phyloP scores from a whole-genome alignment of 139 green algal species.

The Chlorella sp. region DNA sequence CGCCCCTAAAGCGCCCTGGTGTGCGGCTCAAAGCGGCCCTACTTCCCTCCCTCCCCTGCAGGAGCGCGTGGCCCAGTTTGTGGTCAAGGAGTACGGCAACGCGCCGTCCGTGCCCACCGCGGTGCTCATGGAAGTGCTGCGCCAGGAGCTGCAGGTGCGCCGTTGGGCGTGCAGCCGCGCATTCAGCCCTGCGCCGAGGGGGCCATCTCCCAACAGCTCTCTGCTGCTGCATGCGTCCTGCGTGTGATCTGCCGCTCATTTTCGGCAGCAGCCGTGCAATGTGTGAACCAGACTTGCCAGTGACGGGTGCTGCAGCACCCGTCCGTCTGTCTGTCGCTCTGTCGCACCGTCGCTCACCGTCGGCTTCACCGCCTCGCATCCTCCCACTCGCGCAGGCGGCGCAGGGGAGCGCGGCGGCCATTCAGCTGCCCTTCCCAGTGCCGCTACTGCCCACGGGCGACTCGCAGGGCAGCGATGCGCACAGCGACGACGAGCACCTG shows the following conservation, averaged over 20 bases:
- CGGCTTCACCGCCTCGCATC: too few species aligned
- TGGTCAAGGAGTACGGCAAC: slow-evolving; percentile 59
- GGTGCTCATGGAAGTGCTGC: slow-evolving; percentile 65
- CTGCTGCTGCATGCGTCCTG: background rate
- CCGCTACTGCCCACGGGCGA: slow-evolving; percentile 11
- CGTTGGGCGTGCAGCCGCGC: background rate
- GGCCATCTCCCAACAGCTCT: background rate
- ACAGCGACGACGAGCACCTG: slow-evolving; percentile 12
- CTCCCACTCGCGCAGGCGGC: slow-evolving; percentile 29
- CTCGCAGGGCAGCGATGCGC: background rate
- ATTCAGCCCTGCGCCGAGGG: background rate
- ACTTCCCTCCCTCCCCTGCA: slow-evolving; percentile 12
- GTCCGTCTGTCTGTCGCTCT: background rate
- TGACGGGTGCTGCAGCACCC: background rate
- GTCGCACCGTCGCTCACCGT: background rate
- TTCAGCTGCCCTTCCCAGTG: slow-evolving; percentile 27
- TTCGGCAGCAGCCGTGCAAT: background rate
- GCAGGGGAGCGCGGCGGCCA: slow-evolving; percentile 6
- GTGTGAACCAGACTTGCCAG: background rate
- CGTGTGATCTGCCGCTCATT: too few species aligned
- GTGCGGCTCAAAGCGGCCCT: background rate
- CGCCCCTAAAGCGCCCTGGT: background rate
- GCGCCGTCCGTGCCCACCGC: slow-evolving; percentile 58
- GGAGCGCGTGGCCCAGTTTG: slow-evolving; percentile 63
- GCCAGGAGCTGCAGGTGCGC: slow-evolving; percentile 76